Evolutionary conservation across 108 stramenopile genomes (phyloP).

Genomic region (Skeletonema menzelii): DNA sequence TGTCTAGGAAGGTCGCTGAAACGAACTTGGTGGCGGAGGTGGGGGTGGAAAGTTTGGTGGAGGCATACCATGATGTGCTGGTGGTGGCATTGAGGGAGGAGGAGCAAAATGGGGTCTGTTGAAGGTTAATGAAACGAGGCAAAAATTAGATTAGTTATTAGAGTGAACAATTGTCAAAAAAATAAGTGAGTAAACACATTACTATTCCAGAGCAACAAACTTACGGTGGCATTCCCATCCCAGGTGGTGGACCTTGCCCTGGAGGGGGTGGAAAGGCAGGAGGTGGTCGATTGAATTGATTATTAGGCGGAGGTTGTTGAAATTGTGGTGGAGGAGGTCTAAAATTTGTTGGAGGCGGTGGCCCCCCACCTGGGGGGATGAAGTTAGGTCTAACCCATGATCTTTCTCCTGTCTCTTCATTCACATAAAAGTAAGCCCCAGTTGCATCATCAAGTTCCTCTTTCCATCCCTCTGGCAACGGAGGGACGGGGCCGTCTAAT

Average conservation of each 20-base stretch:
- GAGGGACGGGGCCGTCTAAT: slow-evolving; percentile 64
- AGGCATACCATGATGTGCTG: slow-evolving; percentile 7
- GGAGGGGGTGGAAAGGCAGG: slow-evolving; percentile 2
- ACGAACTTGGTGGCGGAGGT: slow-evolving; percentile 8
- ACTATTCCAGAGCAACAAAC: neutral
- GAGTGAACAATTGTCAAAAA: neutral
- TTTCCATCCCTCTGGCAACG: slow-evolving; percentile 84
- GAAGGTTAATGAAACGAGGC: neutral
- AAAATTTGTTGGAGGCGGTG: slow-evolving; percentile 18
- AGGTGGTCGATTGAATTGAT: slow-evolving; percentile 29
- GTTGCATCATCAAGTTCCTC: slow-evolving; percentile 82
- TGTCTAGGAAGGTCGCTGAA: slow-evolving; percentile 5
- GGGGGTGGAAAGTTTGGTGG: slow-evolving; percentile 23
- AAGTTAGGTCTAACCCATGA: slow-evolving; percentile 88
- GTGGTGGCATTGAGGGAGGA: slow-evolving; percentile 5
- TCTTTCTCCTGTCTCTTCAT: slow-evolving; percentile 68
- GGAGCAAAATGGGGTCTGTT: slow-evolving; percentile 7
- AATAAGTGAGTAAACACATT: neutral
- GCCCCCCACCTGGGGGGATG: slow-evolving; percentile 68
- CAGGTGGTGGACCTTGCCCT: slow-evolving; percentile 13
- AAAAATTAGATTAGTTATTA: neutral
- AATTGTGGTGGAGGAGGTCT: slow-evolving; percentile 32
- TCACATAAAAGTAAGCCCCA: slow-evolving; percentile 60
- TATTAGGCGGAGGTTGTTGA: slow-evolving; percentile 19
- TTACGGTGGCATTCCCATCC: slow-evolving; percentile 1